phyloP scores from a whole-genome alignment of 352 stramenopile species.

The Phytopythium oedochilum region DNA sequence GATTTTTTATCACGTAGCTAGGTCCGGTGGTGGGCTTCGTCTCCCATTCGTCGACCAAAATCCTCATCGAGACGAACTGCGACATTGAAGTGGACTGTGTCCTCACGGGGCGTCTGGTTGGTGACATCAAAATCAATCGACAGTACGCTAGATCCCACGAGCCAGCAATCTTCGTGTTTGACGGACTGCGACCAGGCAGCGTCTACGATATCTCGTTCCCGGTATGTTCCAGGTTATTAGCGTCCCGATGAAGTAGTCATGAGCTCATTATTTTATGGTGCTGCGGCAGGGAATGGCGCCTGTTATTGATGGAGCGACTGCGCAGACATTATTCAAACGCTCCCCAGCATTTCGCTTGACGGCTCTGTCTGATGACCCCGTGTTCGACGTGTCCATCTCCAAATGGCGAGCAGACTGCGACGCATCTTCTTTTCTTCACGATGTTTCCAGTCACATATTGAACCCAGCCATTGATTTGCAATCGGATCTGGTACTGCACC shows the following conservation, averaged over 20 bases:
- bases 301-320: constrained; percentile 2
- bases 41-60: constrained; percentile 15
- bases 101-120: constrained; percentile 28
- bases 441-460: constrained; percentile 26
- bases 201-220: constrained; percentile 36
- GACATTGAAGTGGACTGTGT: constrained; percentile 32
- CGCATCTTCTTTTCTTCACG: constrained; percentile 17
- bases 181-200: constrained; percentile 20
- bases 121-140: constrained; percentile 6
- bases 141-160: constrained; percentile 7
- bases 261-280: background rate
- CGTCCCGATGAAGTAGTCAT: background rate
- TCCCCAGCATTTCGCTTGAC: constrained; percentile 27
- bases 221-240: constrained; percentile 9
- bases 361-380: constrained; percentile 17
- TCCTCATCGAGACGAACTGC: constrained; percentile 38
- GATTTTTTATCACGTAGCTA: constrained; percentile 10
- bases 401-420: background rate
- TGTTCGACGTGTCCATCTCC: constrained; percentile 13
- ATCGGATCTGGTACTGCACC: constrained; percentile 28
- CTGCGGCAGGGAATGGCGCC: constrained; percentile 19
- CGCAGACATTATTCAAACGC: constrained; percentile 22
- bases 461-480: constrained; percentile 13
- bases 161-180: constrained; percentile 28
- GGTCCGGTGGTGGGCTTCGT: constrained; percentile 43